phyloP scores from a whole-genome alignment of 2,329 filamentous ascomycete species.

The Penicillium sp. region DNA sequence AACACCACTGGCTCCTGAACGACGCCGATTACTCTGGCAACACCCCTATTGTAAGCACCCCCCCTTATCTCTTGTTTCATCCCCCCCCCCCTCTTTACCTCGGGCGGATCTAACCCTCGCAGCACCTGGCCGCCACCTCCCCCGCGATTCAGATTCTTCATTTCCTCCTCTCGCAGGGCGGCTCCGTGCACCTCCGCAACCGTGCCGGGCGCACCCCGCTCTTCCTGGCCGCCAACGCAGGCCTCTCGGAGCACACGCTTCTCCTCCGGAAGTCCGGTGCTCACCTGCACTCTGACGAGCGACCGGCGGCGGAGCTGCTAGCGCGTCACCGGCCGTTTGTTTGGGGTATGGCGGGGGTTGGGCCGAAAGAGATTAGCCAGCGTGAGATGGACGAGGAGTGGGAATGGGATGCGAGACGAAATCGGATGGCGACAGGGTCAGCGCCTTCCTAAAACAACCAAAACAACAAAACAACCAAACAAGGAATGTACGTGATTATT shows the following conservation, averaged over 20 bases:
- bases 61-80: neutral
- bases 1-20: slow-evolving; percentile 69
- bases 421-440: slow-evolving; percentile 28
- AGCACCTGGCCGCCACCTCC: slow-evolving; percentile 60
- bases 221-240: slow-evolving; percentile 61
- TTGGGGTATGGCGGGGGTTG: slow-evolving; percentile 48
- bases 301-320: slow-evolving; percentile 54
- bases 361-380: slow-evolving; percentile 27
- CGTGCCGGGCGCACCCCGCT: slow-evolving; percentile 60
- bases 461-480: too few species aligned
- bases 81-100: neutral
- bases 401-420: slow-evolving; percentile 10
- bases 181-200: slow-evolving; percentile 62
- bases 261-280: slow-evolving; percentile 59
- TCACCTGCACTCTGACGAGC: slow-evolving; percentile 61
- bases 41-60: slow-evolving; percentile 54
- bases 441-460: slow-evolving; percentile 19
- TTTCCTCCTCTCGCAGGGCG: slow-evolving; percentile 58
- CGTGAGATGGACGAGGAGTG: slow-evolving; percentile 27
- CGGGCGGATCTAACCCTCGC: neutral
- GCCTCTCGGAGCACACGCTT: slow-evolving; percentile 56
- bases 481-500: too few species aligned
- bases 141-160: slow-evolving; percentile 58
- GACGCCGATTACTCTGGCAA: slow-evolving; percentile 81
- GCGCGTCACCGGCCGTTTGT: slow-evolving; percentile 44